Conservation (phyloP, 1,284 basidiomycete genomes). For the Ustilago sp. region DNA sequence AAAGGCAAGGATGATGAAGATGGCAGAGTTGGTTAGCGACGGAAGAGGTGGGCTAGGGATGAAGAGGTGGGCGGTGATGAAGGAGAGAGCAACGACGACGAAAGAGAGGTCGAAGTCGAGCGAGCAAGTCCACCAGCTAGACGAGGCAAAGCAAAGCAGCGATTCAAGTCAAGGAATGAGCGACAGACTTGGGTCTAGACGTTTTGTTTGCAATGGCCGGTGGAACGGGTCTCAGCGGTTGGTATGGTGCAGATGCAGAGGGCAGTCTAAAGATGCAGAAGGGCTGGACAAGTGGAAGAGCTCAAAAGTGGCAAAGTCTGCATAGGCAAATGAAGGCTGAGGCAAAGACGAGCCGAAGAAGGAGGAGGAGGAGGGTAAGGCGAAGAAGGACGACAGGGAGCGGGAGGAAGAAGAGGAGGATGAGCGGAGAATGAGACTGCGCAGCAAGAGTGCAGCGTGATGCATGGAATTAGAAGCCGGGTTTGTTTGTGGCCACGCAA, state of each 20-base stretch:
- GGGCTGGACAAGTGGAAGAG: not conserved
- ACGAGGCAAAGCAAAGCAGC: not conserved
- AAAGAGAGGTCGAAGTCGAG: not conserved
- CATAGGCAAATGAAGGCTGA: not conserved
- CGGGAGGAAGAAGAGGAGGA: conserved; percentile 4
- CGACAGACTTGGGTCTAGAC: conserved; percentile 13
- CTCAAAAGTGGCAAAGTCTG: not conserved
- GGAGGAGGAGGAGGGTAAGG: not conserved
- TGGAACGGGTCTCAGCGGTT: conserved; percentile 1
- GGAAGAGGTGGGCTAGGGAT: not conserved
- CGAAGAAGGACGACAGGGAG: not conserved
- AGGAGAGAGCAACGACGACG: not conserved
- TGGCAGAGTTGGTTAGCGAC: not conserved
- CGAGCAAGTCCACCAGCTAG: not conserved
- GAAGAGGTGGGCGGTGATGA: conserved; percentile 3
- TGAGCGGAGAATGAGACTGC: conserved; percentile 1
- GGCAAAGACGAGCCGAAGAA: not conserved
- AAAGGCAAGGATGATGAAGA: not conserved
- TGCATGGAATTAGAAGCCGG: conserved; percentile 41
- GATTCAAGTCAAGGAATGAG: not conserved
- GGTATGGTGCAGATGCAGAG: conserved; percentile 3
- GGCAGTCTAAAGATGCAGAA: not conserved
- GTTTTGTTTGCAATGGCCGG: conserved; percentile 3
- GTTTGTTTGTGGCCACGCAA: conserved; percentile 39
- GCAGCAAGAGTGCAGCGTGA: conserved; percentile 17